Percentiles rank a stretch among this genome's conserved stretches.
Conservation (phyloP, 768 basidiomycete genomes). For the Kwoniella botswanensis region DNA sequence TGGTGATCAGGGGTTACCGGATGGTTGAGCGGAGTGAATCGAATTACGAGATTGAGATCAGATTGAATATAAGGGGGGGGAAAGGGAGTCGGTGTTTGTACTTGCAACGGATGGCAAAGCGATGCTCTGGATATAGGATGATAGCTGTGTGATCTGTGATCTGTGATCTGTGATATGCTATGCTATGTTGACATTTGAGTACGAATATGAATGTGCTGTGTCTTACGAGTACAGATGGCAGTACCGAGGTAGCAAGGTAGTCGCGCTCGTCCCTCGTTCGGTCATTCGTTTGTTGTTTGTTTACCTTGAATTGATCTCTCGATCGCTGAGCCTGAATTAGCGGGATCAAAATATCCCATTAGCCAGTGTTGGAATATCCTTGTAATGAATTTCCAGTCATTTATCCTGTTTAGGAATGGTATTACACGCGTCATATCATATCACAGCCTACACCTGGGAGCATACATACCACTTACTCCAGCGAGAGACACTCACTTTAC, state of each 20-base stretch:
- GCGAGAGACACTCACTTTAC: background rate
- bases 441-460: background rate
- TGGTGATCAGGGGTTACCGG: conserved; percentile 4
- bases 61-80: background rate
- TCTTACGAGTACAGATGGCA: background rate
- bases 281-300: conserved; percentile 1
- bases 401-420: background rate
- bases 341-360: conserved; percentile 9
- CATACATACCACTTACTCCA: too few species aligned
- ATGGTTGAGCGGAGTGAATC: background rate
- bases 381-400: background rate
- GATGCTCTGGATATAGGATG: too few species aligned
- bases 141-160: too few species aligned
- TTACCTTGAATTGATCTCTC: conserved; percentile 1
- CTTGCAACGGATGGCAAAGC: too few species aligned
- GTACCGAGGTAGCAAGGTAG: background rate
- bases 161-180: too few species aligned
- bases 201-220: background rate
- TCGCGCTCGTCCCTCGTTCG: background rate
- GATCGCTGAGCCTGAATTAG: background rate
- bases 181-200: too few species aligned
- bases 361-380: background rate
- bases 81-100: background rate
- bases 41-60: background rate
- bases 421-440: background rate